These are phyloP conservation scores for Cytospora mali DNA, from an alignment of 2,329 filamentous ascomycete species.

Conservation along the genomic window DNA sequence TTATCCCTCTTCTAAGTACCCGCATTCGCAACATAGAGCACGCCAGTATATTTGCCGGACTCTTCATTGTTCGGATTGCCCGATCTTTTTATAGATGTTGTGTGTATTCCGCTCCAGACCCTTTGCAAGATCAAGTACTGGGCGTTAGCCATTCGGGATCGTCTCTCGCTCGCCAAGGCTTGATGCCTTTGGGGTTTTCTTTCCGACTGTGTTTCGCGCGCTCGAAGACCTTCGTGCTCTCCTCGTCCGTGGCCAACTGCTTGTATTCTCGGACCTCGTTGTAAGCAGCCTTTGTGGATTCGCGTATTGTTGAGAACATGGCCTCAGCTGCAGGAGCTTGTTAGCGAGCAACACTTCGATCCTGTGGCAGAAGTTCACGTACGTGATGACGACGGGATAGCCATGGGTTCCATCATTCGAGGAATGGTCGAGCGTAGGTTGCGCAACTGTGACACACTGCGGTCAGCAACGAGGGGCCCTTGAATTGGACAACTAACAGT, in stretches of 20 bases:
- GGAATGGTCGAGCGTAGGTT: conserved; percentile 53
- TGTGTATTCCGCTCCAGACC: not conserved
- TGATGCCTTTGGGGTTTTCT: conserved; percentile 59
- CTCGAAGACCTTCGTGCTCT: conserved; percentile 53
- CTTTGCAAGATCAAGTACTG: conserved; percentile 15
- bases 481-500: not conserved
- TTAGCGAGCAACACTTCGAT: conserved; percentile 29
- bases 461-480: conserved; percentile 5
- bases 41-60: not conserved
- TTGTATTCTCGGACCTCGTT: conserved; percentile 56
- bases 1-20: not conserved
- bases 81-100: not conserved
- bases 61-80: not conserved
- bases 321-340: conserved; percentile 48
- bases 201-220: conserved; percentile 56
- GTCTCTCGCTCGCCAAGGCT: conserved; percentile 60
- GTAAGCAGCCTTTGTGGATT: conserved; percentile 50
- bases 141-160: conserved; percentile 59
- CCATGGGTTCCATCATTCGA: conserved; percentile 53
- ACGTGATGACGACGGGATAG: conserved; percentile 53
- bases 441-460: conserved; percentile 32
- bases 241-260: conserved; percentile 49
- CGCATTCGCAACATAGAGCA: not conserved
- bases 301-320: conserved; percentile 50
- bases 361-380: conserved; percentile 34